Evolutionary conservation across 1,284 basidiomycete species (phyloP).

Genomic region (Xerocomus nothofagi): DNA sequence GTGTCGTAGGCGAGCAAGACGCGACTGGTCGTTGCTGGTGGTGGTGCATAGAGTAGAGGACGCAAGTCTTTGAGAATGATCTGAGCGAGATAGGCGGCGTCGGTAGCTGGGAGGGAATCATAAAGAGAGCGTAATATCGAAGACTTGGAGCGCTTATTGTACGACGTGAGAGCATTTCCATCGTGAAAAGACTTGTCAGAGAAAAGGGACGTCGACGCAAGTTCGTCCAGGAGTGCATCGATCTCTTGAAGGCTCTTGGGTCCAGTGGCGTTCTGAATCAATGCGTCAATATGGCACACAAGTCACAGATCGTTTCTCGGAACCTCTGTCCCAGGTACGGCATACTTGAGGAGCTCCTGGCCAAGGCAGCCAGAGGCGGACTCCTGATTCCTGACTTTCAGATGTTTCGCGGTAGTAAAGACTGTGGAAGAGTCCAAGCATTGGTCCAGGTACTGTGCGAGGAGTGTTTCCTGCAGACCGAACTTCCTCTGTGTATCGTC

Average conservation of each 20-base stretch:
- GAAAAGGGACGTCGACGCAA: constrained; percentile 66
- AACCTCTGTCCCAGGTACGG: constrained; percentile 22
- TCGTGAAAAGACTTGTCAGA: constrained; percentile 43
- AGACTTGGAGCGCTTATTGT: constrained; percentile 36
- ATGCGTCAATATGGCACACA: constrained; percentile 10
- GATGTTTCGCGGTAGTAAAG: constrained; percentile 25
- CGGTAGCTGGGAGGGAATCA: constrained; percentile 52
- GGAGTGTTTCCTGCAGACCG: constrained; percentile 67
- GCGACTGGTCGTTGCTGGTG: constrained; percentile 40
- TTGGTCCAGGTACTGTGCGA: constrained; percentile 55
- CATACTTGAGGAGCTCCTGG: constrained; percentile 51
- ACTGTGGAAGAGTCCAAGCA: constrained; percentile 47
- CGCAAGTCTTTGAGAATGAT: constrained; percentile 83
- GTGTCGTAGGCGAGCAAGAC: constrained; percentile 57
- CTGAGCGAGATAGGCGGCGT: constrained; percentile 70
- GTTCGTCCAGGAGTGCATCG: constrained; percentile 67
- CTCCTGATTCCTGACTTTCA: constrained; percentile 52
- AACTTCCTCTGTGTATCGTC: constrained; percentile 72
- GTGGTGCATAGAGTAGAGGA: constrained; percentile 71
- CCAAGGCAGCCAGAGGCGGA: constrained; percentile 69
- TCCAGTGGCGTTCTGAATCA: constrained; percentile 29
- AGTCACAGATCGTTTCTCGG: background rate
- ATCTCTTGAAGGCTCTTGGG: constrained; percentile 49
- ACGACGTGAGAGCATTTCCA: constrained; percentile 19
- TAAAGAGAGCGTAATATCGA: constrained; percentile 56